Base-by-base conservation (phyloP, 2,329 filamentous ascomycete genomes). In the Sclerotinia nivalis region DNA sequence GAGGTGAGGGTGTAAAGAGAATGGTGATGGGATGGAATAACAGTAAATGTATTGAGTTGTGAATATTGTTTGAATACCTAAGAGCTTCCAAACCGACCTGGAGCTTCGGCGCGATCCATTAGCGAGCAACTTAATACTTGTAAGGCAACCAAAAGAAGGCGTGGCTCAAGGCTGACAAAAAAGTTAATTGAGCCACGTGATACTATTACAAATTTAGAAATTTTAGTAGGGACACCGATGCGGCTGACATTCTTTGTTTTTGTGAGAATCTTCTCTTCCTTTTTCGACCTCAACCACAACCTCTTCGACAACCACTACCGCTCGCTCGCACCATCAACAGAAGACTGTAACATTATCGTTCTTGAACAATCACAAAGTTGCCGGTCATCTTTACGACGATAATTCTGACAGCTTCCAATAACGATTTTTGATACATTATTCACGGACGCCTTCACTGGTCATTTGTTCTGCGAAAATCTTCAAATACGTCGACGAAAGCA, bases 361-460 rank as follows among this genome's bases (percentile, higher is more conserved):
- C 72, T 76, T 70, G 77, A 76, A 47, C 40, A 75, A 68, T 60
- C 56, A 64, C 71, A 78, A 79, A 79, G 78, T 76, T 79, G 78
- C 77, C 73, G 77, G 77, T 75, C 77, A 79, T 75, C 77, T 78
- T 77, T 76, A 74, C 68, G 72, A 75, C 77, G 76, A 77, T 76
- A 76, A 74, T 76, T 69, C 70, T 73, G 74, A 77, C 77, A 74
- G 73, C 78, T 78, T 79, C 72, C 52, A 43, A 66, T 28, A 71
- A 75, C 77, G 80, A 79, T 77, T 78, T 78, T 75, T 74, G 74
- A 78, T 75, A 60, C 43, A 70, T 43, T 37, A 65, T 71, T 73
- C 75, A 68, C 83, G 83, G 87, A 89, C 84, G 83, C 87, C 87
- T 89, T 89, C 76, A 87, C 83, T 89, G 87, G 87, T 88, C 69